Evolutionary conservation across 306 rosid genomes (phyloP).

Genomic region (Glycyrrhiza uralensis): DNA sequence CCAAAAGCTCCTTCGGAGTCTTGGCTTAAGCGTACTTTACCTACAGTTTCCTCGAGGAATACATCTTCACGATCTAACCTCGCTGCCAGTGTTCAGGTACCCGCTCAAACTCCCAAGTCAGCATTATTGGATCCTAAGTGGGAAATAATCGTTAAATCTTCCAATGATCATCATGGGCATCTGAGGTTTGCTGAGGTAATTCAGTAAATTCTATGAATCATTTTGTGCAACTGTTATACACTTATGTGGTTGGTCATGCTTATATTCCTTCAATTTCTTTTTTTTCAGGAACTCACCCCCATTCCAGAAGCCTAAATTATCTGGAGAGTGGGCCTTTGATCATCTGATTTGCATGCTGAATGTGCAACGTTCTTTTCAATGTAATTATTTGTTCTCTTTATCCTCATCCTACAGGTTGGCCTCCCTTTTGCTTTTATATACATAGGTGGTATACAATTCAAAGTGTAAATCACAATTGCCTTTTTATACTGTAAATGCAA

Average conservation of each 20-base stretch:
- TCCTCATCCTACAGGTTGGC: constrained; percentile 6
- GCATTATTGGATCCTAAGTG: constrained; percentile 49
- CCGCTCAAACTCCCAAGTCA: constrained; percentile 26
- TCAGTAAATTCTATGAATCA: constrained; percentile 15
- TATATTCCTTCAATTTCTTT: constrained; percentile 18
- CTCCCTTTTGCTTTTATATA: constrained; percentile 17
- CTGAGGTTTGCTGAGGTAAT: constrained; percentile 64
- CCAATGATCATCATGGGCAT: constrained; percentile 41
- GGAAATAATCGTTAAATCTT: constrained; percentile 58
- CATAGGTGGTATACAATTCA: constrained; percentile 23
- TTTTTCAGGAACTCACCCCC: constrained; percentile 56
- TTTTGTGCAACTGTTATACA: not conserved
- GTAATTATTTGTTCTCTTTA: constrained; percentile 16
- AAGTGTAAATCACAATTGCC: constrained; percentile 37
- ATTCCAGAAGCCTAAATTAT: constrained; percentile 73
- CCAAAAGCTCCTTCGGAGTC: constrained; percentile 95
- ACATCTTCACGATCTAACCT: constrained; percentile 35
- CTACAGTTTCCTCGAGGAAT: constrained; percentile 54
- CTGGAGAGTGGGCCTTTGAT: constrained; percentile 17
- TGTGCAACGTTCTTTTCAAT: not conserved
- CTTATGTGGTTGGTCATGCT: constrained; percentile 11
- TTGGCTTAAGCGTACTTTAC: constrained; percentile 82
- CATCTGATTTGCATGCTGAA: constrained; percentile 7
- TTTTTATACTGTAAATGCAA: constrained; percentile 25
- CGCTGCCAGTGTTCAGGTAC: constrained; percentile 23